A percentile compares a stretch with the other conserved stretches of the same genome.
These are phyloP conservation scores for Botrytis squamosa DNA, from an alignment of 2,329 filamentous ascomycete genomes.

Conservation along the genomic window DNA sequence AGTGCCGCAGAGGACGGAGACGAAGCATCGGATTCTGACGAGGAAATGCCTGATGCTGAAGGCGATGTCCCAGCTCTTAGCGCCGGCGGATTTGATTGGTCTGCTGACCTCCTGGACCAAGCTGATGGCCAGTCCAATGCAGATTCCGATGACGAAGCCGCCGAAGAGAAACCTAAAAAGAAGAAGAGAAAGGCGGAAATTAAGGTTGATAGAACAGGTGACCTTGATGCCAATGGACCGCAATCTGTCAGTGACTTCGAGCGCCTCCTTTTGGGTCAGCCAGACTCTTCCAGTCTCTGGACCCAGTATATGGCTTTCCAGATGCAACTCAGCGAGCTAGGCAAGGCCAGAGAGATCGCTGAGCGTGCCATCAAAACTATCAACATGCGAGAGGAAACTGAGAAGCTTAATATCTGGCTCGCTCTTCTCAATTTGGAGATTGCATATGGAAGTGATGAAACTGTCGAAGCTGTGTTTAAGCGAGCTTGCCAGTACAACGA, in stretches of 20 bases:
- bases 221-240: conserved; percentile 83
- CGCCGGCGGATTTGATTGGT: conserved; percentile 85
- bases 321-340: conserved; percentile 83
- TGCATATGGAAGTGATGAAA: conserved; percentile 80
- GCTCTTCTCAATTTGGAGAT: conserved; percentile 93
- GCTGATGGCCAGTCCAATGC: conserved; percentile 42
- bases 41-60: conserved; percentile 38
- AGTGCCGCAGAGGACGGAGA: conserved; percentile 37
- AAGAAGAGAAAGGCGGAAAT: conserved; percentile 74
- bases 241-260: conserved; percentile 92
- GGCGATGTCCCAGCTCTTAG: conserved; percentile 55
- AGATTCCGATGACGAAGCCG: conserved; percentile 47
- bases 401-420: conserved; percentile 95
- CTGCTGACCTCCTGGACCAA: conserved; percentile 63
- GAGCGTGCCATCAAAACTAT: conserved; percentile 90
- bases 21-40: conserved; percentile 33
- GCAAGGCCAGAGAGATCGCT: conserved; percentile 83
- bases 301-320: conserved; percentile 99
- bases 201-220: conserved; percentile 85
- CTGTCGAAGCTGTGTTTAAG: conserved; percentile 82
- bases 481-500: conserved; percentile 94
- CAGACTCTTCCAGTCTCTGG: conserved; percentile 92
- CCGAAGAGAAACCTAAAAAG: conserved; percentile 54
- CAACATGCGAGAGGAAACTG: conserved; percentile 83
- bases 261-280: conserved; percentile 84